Evolutionary conservation across 2,329 filamentous ascomycete species (phyloP).

Genomic region (Aquanectria penicillioides): DNA sequence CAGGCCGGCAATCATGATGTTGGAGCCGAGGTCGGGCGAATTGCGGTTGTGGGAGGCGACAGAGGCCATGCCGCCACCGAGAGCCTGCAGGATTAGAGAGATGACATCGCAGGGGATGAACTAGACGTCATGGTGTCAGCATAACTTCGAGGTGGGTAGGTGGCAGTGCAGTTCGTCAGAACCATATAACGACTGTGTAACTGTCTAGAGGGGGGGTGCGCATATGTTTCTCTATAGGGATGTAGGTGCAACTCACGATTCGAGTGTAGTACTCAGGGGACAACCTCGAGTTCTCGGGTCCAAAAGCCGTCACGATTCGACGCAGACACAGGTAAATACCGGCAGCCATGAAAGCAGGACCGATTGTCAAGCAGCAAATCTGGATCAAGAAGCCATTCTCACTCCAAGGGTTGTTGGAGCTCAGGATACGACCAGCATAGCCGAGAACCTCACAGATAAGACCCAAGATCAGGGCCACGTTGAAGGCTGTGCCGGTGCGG

Average conservation of each 20-base stretch:
- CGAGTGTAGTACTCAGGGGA: constrained; percentile 58
- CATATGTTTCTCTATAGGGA: too few species aligned
- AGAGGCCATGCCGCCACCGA: constrained; percentile 66
- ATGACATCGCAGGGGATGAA: constrained; percentile 73
- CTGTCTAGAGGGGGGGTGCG: too few species aligned
- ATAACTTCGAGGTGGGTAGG: neutral
- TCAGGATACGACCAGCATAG: constrained; percentile 66
- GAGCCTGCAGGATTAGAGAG: constrained; percentile 68
- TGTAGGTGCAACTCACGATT: constrained; percentile 52
- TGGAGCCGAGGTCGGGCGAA: constrained; percentile 54
- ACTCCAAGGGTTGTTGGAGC: constrained; percentile 63
- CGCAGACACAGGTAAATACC: constrained; percentile 71
- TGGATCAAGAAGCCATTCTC: constrained; percentile 63
- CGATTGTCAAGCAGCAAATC: constrained; percentile 71
- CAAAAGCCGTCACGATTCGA: constrained; percentile 59
- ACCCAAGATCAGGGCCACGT: constrained; percentile 63
- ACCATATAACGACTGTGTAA: too few species aligned
- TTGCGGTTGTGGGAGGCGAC: constrained; percentile 50
- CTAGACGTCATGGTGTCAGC: constrained; percentile 37
- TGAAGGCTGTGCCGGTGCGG: constrained; percentile 61
- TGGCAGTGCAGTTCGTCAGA: too few species aligned
- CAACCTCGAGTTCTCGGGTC: constrained; percentile 59
- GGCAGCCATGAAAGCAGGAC: constrained; percentile 71
- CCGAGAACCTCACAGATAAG: constrained; percentile 66
- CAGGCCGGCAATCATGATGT: constrained; percentile 74